Base-by-base conservation (phyloP, 129 eudicot genomes). In the Heracleum sosnowskyi region DNA sequence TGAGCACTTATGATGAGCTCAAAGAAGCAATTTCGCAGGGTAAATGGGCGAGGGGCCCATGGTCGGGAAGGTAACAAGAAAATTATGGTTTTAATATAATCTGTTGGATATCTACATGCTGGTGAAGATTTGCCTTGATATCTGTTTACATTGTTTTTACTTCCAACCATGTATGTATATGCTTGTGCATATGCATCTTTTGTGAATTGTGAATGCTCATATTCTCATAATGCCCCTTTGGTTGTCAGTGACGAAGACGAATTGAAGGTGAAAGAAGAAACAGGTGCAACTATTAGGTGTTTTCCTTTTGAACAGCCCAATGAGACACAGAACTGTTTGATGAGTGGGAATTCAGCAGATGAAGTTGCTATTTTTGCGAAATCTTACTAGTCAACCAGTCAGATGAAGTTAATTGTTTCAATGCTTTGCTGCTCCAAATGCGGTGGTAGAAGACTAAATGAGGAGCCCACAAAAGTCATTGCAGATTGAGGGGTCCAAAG, bases 1-100 rank as follows among this genome's bases (percentile, higher is more conserved):
- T 93, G 83, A 74, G 77, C 75, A 87, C 98, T n/a, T 93, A 93
- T 77, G 85, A 78, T 55, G 96, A 93, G 85, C 93, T 93, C 15
- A 88, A 93, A 79, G 98, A 84, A 72, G 98, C 94, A 37, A 86
- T 95, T 49, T 85, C 85, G 47, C 90, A 83, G 79, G 98, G 94
- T 46, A 95, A 94, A 89, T 94, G 97, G 98, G 98, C 97, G 24
- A 88, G 98, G 83, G 98, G 97, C 51, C 98, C 97, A 80, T 94
- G 97, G 98, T 82, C 93, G 7, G 98, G 91, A 82, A 90, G 98
- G 98, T 94, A 79, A 22, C 72, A 41, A 39, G 4, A 42, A 42
- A 45, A 42, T 78, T 39, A 35, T 37, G 22, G 28, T 16, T 39
- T 36, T 37, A 7, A 34, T 20, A 20, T 5, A 33, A 70, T 69